phyloP scores from a whole-genome alignment of 352 stramenopile genomes.

The Hyaloperonospora brassicae region DNA sequence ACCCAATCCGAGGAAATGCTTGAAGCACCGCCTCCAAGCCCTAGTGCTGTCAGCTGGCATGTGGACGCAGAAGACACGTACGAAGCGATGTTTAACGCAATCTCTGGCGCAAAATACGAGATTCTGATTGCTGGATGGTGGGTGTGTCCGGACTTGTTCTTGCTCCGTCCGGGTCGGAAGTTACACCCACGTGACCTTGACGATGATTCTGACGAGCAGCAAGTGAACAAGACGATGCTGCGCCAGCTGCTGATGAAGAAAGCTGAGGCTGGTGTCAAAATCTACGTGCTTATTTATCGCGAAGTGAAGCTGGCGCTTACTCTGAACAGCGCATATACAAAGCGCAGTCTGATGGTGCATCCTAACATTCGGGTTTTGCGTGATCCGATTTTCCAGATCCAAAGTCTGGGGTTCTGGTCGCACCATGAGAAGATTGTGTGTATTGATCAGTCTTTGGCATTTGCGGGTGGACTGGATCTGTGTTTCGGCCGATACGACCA shows the following conservation, averaged over 20 bases:
- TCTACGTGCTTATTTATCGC: conserved; percentile 88
- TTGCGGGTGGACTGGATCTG: conserved; percentile 82
- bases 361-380: conserved; percentile 86
- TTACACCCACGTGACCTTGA: conserved; percentile 26
- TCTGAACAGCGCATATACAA: conserved; percentile 83
- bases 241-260: conserved; percentile 74
- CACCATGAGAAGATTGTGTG: conserved; percentile 92
- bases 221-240: conserved; percentile 63
- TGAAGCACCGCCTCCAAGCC: conserved; percentile 28
- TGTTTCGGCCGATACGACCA: conserved; percentile 87
- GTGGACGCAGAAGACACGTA: conserved; percentile 85
- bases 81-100: conserved; percentile 79
- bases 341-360: conserved; percentile 67
- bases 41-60: conserved; percentile 72
- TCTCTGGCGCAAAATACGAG: conserved; percentile 78
- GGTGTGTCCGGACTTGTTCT: conserved; percentile 78
- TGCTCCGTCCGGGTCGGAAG: conserved; percentile 60
- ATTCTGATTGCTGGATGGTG: conserved; percentile 90
- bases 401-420: conserved; percentile 87
- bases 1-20: conserved; percentile 57
- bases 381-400: conserved; percentile 87
- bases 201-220: conserved; percentile 23
- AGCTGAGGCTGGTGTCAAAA: conserved; percentile 74
- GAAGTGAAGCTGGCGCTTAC: conserved; percentile 86
- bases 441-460: conserved; percentile 80